Evolutionary conservation across 2,329 filamentous ascomycete species (phyloP), one percentile per base, ranked within the genome.

Genomic region (Aspergillus sp.): DNA sequence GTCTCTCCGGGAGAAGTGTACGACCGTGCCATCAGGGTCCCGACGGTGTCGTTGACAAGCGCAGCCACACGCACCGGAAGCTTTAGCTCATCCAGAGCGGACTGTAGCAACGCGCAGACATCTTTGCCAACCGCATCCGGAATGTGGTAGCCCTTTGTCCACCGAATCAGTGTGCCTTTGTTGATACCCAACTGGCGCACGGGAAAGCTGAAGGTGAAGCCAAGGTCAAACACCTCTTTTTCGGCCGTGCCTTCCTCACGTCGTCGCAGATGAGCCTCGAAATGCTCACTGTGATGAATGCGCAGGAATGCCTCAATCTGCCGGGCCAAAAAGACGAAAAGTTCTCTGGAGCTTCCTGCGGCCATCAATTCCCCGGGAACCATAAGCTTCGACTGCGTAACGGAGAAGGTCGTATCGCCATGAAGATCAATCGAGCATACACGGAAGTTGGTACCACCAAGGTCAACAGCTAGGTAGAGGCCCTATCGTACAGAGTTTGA

Each of bases 121-220:
- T 98, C 93, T 70, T 96, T 86, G 58, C 91, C 93, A 48, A 98
- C 70, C 1, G 90, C 87, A 64, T 97, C 93, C n/a, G 83, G 79
- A 56, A 98, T 97, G 64, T 97, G 88, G 65, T 96, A 98, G 44
- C 93, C 93, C 74, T 98, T 98, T 48, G 93, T 98, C 93, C 93
- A 98, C 57, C 93, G 83, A 69, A 96, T 93, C 46, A 98, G 77
- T 48, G 83, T 85, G 51, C 93, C 93, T 71, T 89, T 91, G 77
- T 97, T 97, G 66, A 98, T 95, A 35, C 88, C 90, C 48, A 86
- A 77, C 67, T 98, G 93, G 65, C 94, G 82, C 35, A 97, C 90
- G 2, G 93, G 93, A 73, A 97, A 98, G 65, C 87, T 94, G 71
- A 98, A 98, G 45, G 93, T 98, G 72, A 98, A 98, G n/a, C 93